phyloP scores from a whole-genome alignment of 257 asterid genomes.

The Jacaranda mimosifolia region DNA sequence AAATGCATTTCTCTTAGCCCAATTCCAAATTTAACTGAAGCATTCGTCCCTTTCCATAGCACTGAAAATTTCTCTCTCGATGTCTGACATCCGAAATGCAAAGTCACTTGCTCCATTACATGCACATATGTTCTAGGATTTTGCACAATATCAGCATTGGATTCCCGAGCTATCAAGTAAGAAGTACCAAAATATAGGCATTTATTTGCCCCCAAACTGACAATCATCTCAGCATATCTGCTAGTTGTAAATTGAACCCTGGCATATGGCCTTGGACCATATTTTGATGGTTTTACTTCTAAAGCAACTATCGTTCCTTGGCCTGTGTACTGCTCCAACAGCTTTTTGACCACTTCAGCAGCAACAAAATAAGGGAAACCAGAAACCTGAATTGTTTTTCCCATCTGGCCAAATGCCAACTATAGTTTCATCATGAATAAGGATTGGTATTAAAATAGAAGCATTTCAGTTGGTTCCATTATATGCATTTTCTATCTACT shows the following conservation, averaged over 20 bases:
- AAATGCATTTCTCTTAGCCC: slow-evolving; percentile 68
- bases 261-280: slow-evolving; percentile 65
- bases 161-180: slow-evolving; percentile 60
- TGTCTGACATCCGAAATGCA: slow-evolving; percentile 74
- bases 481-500: background rate
- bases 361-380: slow-evolving; percentile 60
- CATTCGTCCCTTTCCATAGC: slow-evolving; percentile 51
- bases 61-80: slow-evolving; percentile 58
- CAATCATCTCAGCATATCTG: slow-evolving; percentile 43
- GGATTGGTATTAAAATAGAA: background rate
- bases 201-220: slow-evolving; percentile 35
- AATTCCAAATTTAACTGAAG: slow-evolving; percentile 60
- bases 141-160: slow-evolving; percentile 49
- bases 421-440: slow-evolving; percentile 13
- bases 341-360: slow-evolving; percentile 45
- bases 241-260: slow-evolving; percentile 65
- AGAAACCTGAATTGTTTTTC: slow-evolving; percentile 50
- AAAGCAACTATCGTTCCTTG: slow-evolving; percentile 59
- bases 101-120: slow-evolving; percentile 51
- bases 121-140: slow-evolving; percentile 39
- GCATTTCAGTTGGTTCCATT: background rate
- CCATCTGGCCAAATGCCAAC: slow-evolving; percentile 33
- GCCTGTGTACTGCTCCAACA: slow-evolving; percentile 58
- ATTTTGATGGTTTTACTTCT: slow-evolving; percentile 58
- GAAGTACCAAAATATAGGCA: slow-evolving; percentile 59